Evolutionary conservation across 2,329 filamentous ascomycete species (phyloP).

Genomic region (Rugonectria rugulosa): DNA sequence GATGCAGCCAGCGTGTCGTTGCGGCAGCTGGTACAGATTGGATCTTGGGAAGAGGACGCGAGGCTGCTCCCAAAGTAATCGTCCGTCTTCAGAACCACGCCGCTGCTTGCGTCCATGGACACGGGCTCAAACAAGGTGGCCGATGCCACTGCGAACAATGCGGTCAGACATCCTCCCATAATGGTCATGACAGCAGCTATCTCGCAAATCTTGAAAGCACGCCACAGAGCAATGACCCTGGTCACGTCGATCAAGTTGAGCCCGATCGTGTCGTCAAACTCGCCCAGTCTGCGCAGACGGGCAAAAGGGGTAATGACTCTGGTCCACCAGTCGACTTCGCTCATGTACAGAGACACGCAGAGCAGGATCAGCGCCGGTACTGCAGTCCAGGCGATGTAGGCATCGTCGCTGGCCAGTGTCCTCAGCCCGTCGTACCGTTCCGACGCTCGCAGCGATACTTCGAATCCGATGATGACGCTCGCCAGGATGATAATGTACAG

Average conservation of each 20-base stretch:
- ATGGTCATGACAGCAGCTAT: conserved; percentile 39
- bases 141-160: conserved; percentile 43
- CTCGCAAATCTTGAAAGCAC: conserved; percentile 38
- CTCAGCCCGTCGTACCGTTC: conserved; percentile 40
- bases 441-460: conserved; percentile 44
- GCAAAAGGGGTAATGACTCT: conserved; percentile 45
- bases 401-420: conserved; percentile 38
- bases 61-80: conserved; percentile 44
- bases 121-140: conserved; percentile 43
- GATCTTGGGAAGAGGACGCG: conserved; percentile 32
- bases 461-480: conserved; percentile 44
- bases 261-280: conserved; percentile 41
- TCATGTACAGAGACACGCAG: conserved; percentile 41
- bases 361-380: conserved; percentile 42
- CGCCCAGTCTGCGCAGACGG: conserved; percentile 36
- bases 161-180: conserved; percentile 37
- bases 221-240: conserved; percentile 36
- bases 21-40: conserved; percentile 33
- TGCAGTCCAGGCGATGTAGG: conserved; percentile 47
- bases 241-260: conserved; percentile 45
- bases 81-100: conserved; percentile 33
- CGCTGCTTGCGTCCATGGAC: conserved; percentile 33
- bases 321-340: conserved; percentile 41
- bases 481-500: conserved; percentile 37
- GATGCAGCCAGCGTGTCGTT: conserved; percentile 44